Evolutionary conservation across 2,329 filamentous ascomycete species (phyloP), one percentile per base, ranked within the genome.

Genomic region (Phyllosticta citriasiana): DNA sequence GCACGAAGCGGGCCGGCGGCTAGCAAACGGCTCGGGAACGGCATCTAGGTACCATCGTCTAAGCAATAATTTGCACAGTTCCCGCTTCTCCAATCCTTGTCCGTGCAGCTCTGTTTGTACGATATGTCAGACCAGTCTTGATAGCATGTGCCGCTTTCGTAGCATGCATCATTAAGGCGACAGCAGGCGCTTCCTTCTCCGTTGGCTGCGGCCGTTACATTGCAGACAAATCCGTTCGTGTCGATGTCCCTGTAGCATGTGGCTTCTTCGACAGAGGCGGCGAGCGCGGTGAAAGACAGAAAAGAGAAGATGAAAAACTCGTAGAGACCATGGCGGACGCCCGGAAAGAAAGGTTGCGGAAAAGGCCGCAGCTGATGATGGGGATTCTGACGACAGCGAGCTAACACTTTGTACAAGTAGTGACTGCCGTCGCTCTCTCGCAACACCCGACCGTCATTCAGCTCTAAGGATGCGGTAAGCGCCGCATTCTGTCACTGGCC

Each of bases 121-220:
- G 55, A 57, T 12, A 61, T 30, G 30, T 55, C 59, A 26, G 55
- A 61, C 59, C 59, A 61, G 59, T 57, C 59, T 35, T 61, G 53
- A 50, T 57, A 57, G n/a, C 59, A 61, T 12, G 53, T 61, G 9
- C 53, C 59, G 47, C 40, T 57, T 22, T 55, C 50, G 40, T 61
- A 61, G 50, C 55, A 61, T 4, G 59, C 59, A 47, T 61, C 59
- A 27, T 61, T 25, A 10, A 57, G 47, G 8, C 19, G 27, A 35
- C 59, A 61, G 26, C 59, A 61, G 16, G 59, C 24, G 26, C 59
- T 57, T 16, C 35, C 53, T 14, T 55, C 59, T 12, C 59, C 59
- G 14, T 10, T 50, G n/a, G 24, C 19, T n/a, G 33, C 55, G 14
- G 60, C 60, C n/a, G 60, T 61, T 53, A 19, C 24, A 27, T 62